Base-by-base conservation (phyloP, 495 filamentous ascomycete genomes). In the Penicillium angulare region DNA sequence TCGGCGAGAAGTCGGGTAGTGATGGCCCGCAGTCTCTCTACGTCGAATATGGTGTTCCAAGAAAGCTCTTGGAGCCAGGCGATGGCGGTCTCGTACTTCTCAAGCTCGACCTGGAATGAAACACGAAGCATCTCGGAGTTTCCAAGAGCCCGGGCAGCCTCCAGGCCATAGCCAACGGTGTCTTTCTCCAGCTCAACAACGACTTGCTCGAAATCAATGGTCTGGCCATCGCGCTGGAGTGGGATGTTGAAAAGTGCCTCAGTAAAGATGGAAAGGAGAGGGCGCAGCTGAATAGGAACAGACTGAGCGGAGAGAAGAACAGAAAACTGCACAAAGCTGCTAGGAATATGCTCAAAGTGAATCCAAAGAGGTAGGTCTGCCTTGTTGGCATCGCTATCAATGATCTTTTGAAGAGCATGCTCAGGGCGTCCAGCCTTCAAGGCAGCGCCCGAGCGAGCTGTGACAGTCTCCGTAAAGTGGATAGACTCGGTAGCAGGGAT, bases 171-270 rank as follows among this genome's bases (percentile, higher is more conserved):
- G 52, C 80, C 82, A 43, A 97, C 85, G 0, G 95, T 97, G 59
- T 97, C 92, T 60, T 85, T 82, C 66, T 97, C 95, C 20, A 99
- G 73, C 52, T 90, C 82, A 50, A 87, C 87, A 12, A 96, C 89
- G 20, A 97, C 89, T 42, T 95, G 77, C 59, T 97, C 95, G 63
- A 97, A 99, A 51, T 87, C 84, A 13, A 99, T 71, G 8, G 76
- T 80, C 61, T 89, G 75, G 36, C 88, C 91, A 61, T 91, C 79
- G n/a, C 82, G 83, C 61, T 79, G 68, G 40, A 99, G 83, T 0
- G 92, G 92, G 1, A 90, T 88, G 61, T 88, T 90, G 75, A 97
- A 99, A 77, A 97, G 95, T 54, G 91, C 95, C 49, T 89, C 87
- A 21, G 85, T 82, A 64, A 92, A 97, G 18, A 97, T 76, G 1